These are phyloP conservation scores for Colletotrichum sp. DNA, from an alignment of 2,329 filamentous ascomycete genomes.

Conservation along the genomic window DNA sequence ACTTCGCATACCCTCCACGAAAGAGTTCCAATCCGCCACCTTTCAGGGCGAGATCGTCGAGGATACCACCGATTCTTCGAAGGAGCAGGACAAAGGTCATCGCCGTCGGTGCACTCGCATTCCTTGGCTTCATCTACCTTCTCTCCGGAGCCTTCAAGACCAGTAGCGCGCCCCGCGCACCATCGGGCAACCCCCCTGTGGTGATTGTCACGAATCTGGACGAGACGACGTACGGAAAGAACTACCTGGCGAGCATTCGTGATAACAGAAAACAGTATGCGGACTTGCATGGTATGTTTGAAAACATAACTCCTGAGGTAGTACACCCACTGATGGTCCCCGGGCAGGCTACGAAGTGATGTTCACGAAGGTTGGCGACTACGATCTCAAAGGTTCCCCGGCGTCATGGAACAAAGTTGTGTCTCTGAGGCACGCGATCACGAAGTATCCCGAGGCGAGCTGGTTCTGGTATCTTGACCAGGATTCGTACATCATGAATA, in stretches of 20 bases:
- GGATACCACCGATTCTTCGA: constrained; percentile 53
- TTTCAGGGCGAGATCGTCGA: constrained; percentile 67
- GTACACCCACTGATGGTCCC: constrained; percentile 16
- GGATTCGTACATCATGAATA: constrained; percentile 89
- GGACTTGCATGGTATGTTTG: constrained; percentile 76
- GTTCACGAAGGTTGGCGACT: constrained; percentile 78
- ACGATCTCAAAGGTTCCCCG: constrained; percentile 68
- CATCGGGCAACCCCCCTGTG: constrained; percentile 62
- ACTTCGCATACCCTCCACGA: constrained; percentile 87
- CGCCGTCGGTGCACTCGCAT: constrained; percentile 56
- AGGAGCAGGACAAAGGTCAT: constrained; percentile 67
- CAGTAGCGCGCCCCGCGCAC: constrained; percentile 29
- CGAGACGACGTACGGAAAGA: constrained; percentile 63
- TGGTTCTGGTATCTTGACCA: constrained; percentile 90
- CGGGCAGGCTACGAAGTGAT: constrained; percentile 81
- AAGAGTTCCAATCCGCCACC: constrained; percentile 80
- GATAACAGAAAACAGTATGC: constrained; percentile 88
- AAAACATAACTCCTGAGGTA: neutral
- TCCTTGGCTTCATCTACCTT: constrained; percentile 67
- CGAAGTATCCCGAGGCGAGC: constrained; percentile 74
- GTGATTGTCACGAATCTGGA: constrained; percentile 90
- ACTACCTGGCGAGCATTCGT: constrained; percentile 75
- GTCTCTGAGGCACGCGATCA: constrained; percentile 87
- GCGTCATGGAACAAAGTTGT: constrained; percentile 79
- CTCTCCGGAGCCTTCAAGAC: constrained; percentile 41